Base-by-base conservation (phyloP, 2,329 filamentous ascomycete genomes). In the Trichophyton simii region DNA sequence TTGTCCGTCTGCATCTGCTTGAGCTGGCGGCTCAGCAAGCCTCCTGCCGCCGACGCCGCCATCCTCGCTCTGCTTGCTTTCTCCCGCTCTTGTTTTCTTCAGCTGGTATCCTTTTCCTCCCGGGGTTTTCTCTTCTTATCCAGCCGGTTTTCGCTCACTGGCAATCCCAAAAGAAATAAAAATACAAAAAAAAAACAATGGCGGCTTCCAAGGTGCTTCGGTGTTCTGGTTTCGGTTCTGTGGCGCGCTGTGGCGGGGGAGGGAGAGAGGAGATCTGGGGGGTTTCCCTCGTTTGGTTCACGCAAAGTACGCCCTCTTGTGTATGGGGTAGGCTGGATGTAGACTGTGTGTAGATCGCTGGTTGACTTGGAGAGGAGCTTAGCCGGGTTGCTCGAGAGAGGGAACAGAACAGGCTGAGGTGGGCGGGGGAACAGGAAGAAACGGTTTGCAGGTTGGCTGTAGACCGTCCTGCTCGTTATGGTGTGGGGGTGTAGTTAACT, bases 1-100 rank as follows among this genome's bases (percentile, higher is more conserved):
- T 91, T 92, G 73, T 89, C 87, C 25, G 82, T 85, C 76, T 95
- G 89, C 84, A 99, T 97, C 72, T 95, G 87, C 78, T 95, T 95
- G 66, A 97, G 84, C 77, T 97, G 92, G 62, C 88, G 85, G 68
- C 82, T 79, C 55, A 99, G 84, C 66, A 97, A 84, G 64, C 86
- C 80, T 20, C 85, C 88, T 13, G 88, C 85, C 8, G 85, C 83
- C 41, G 65, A 63, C 44, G 60, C 62, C 50, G 64, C 63, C 65
- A 65, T 66, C 64, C 77, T 54, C 22, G 15, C 20, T 34, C 18
- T 15, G 58, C 7, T 36, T 36, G n/a, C 52, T 22, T 60, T 34
- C 34, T 52, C 3, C 42, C 28, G 5, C 28, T 28, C 28, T 28
- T 28, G 28, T 6, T 44, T 44, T 15, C 13, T 44, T 44, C 11